Percentiles rank a stretch among this genome's conserved stretches.
Conservation (phyloP, 192 early-diverging fungal species). For the Backusella morwellensis region DNA sequence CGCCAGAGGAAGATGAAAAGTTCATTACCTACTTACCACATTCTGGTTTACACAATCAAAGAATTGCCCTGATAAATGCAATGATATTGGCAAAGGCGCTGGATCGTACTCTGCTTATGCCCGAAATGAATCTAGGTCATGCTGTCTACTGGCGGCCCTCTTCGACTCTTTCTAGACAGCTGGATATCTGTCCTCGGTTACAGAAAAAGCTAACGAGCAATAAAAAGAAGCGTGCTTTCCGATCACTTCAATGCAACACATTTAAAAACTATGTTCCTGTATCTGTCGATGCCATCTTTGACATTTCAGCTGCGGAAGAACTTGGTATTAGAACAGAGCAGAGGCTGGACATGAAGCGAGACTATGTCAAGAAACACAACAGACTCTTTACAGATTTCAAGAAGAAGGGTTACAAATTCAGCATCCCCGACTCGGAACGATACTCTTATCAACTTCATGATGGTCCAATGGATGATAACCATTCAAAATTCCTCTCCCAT, state of each 20-base stretch:
- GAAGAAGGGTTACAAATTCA: not conserved
- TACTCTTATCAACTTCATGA: slow-evolving; percentile 46
- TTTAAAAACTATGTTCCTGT: slow-evolving; percentile 32
- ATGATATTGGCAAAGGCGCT: slow-evolving; percentile 38
- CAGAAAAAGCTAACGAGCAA: not conserved
- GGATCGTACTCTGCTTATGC: slow-evolving; percentile 50
- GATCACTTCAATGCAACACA: slow-evolving; percentile 19
- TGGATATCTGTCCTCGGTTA: slow-evolving; percentile 19
- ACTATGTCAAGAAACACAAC: slow-evolving; percentile 38
- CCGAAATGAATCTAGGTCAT: slow-evolving; percentile 30
- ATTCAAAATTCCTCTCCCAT: not conserved
- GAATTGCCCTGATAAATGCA: slow-evolving; percentile 45
- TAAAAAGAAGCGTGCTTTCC: not conserved
- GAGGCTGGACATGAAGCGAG: slow-evolving; percentile 18
- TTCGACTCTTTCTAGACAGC: not conserved
- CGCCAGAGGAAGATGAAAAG: slow-evolving; percentile 17
- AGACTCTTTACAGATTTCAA: slow-evolving; percentile 29
- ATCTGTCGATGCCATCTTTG: slow-evolving; percentile 18
- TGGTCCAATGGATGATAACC: not conserved
- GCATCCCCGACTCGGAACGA: slow-evolving; percentile 32
- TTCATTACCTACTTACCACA: slow-evolving; percentile 49
- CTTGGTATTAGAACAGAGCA: slow-evolving; percentile 21
- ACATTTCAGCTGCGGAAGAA: slow-evolving; percentile 8
- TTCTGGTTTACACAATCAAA: slow-evolving; percentile 54
- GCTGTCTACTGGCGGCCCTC: slow-evolving; percentile 26